Evolutionary conservation across 192 early-diverging fungal species (phyloP).

Genomic region (Backusella tuberculispora): DNA sequence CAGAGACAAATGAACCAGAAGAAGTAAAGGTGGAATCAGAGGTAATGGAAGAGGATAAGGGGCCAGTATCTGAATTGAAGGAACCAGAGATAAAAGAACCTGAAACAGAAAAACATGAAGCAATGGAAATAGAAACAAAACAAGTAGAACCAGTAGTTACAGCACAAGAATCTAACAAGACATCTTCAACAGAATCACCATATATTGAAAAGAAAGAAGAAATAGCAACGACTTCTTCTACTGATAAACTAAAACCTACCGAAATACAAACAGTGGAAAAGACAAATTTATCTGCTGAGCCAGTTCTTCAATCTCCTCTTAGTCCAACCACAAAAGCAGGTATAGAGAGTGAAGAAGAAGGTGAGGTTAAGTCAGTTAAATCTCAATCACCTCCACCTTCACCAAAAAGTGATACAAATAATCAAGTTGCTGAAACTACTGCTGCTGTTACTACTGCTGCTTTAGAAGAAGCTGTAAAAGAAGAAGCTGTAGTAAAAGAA

Average conservation of each 20-base stretch:
- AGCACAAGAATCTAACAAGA: neutral
- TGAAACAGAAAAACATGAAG: neutral
- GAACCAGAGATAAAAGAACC: neutral
- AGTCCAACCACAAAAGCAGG: neutral
- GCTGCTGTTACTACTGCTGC: neutral
- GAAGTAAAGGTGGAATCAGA: neutral
- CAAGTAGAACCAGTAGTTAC: neutral
- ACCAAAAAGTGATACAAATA: neutral
- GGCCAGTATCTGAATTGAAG: neutral
- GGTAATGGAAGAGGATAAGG: neutral
- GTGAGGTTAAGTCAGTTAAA: slow-evolving; percentile 24
- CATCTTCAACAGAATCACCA: neutral
- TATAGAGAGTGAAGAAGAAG: slow-evolving; percentile 38
- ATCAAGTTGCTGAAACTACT: neutral
- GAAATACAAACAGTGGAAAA: neutral
- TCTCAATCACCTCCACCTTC: slow-evolving; percentile 14
- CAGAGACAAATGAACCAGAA: neutral
- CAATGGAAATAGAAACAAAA: neutral
- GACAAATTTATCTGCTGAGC: neutral
- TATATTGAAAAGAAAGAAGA: neutral
- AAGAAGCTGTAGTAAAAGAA: neutral
- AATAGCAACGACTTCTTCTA: no score
- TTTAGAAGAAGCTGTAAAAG: neutral
- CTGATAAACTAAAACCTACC: neutral
- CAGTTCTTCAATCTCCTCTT: neutral